Base-by-base conservation (phyloP, 306 rosid species). In the Casuarina cunninghamiana region DNA sequence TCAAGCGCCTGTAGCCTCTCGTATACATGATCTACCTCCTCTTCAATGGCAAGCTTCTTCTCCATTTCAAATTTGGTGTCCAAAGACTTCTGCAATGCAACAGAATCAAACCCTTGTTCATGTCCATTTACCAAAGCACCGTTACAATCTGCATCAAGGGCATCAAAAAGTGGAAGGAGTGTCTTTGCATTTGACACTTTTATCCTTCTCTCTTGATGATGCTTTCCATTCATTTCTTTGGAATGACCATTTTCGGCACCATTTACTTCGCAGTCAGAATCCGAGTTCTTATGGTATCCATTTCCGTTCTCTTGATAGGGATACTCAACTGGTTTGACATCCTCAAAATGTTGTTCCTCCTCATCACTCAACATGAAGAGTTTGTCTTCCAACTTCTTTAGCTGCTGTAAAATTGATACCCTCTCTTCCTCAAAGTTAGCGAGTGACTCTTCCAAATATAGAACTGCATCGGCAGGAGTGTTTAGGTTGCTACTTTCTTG, bases 1-100 rank as follows among this genome's bases (percentile, higher is more conserved):
- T 95, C 99, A 46, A 95, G 88, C 6, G 93, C 92, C 62, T 92
- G 96, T 71, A 95, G 84, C 83, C 97, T 92, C 86, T 92, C 97
- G 19, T 95, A 92, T 39, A 92, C 93, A 77, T 86, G 83, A 79
- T 84, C 93, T 46, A 95, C 90, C 65, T 92, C 99, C 66, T 88
- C 90, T 60, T 86, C 89, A 17, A 90, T 76, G 6, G 86, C 83
- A 41, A 84, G 69, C 72, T 84, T 88, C 82, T 80, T 82, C 51
- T 86, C 93, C 71, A 68, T 19, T 63, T 85, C 86, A 45, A 63
- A 71, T 78, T 86, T 84, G 43, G 83, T 74, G 65, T 65, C 79
- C 11, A 83, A 78, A 77, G 78, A 58, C 21, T 78, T 83, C 72
- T 84, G 81, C 19, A 82, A 63, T 16, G 77, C 35, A 6, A 79